Base-by-base conservation (phyloP, 164 flowering plant genomes). In the Chloranthus sessilifolius region DNA sequence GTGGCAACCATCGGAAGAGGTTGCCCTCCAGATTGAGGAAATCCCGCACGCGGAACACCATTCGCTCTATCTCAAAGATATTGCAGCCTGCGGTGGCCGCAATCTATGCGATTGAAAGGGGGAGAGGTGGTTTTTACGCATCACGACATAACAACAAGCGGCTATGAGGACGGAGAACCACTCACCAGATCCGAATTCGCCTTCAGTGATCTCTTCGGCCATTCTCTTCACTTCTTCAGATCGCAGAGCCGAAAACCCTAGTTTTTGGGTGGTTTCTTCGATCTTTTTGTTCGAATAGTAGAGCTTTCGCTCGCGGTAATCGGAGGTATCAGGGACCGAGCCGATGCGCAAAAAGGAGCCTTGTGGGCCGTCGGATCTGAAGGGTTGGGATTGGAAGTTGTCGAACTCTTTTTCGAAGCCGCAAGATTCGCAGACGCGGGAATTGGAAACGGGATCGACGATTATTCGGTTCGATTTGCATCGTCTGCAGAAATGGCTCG, bases 131-230 rank as follows among this genome's bases (percentile, higher is more conserved):
- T 64, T 68, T 14, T 39, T 70, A 33, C 95, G 66, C 77, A 72
- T 69, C 1, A 75, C 78, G 19, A 83, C 73, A 58, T 80, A 83
- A 47, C 69, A 60, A 51, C 90, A 88, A 12, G 98, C 90, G 14
- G 84, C 94, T 12, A 85, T 56, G 2, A 91, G 52, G 6, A 85
- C 49, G 0, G 60, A 37, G 59, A 91, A 85, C 96, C 98, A 91
- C 7, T 55, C 42, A 0, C 96, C 95, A 8, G 4, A 20, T 3
- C 98, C 96, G 17, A 59, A 85, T 47, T 85, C 95, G 0, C 75
- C 85, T 0, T 77, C 76, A 0, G 96, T 83, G n/a, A 91, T 65
- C 7, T 47, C 42, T 14, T 58, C 61, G 17, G 82, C 46, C 87
- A 82, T 70, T 6, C 7, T 10, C 25, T 27, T 79, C 2, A 88